Evolutionary conservation across 2,329 filamentous ascomycete species (phyloP).

Genomic region (Cryoendolithus antarcticus): DNA sequence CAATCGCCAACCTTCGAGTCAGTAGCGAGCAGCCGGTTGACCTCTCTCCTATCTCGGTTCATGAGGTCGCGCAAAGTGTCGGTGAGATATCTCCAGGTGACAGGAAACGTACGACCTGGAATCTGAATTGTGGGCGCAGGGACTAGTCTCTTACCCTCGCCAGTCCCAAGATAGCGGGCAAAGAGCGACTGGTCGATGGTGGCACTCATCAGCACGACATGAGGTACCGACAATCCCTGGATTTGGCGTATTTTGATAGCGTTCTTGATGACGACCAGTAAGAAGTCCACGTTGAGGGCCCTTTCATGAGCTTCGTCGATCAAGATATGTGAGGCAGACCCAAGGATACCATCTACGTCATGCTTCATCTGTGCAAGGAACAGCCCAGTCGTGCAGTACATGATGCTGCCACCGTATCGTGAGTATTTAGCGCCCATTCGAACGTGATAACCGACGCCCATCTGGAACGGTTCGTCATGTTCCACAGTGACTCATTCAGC

Average conservation of each 20-base stretch:
- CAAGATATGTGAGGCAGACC: slow-evolving; percentile 46
- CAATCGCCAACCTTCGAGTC: too few relatives aligned
- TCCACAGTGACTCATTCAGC: slow-evolving; percentile 36
- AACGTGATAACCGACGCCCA: slow-evolving; percentile 36
- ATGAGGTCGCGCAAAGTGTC: too few relatives aligned
- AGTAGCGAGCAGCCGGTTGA: too few relatives aligned
- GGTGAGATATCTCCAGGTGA: too few relatives aligned
- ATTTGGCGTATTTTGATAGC: slow-evolving; percentile 52
- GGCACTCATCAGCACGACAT: slow-evolving; percentile 93
- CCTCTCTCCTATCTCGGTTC: too few relatives aligned
- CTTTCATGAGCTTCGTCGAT: slow-evolving; percentile 97
- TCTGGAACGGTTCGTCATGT: slow-evolving; percentile 28
- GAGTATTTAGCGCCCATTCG: slow-evolving; percentile 29
- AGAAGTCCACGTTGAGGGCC: slow-evolving; percentile 88
- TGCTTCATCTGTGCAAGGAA: slow-evolving; percentile 33
- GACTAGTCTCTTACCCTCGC: too few relatives aligned
- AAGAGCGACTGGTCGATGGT: slow-evolving; percentile 80
- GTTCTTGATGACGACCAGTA: slow-evolving; percentile 56
- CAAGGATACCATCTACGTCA: slow-evolving; percentile 26
- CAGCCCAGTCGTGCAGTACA: slow-evolving; percentile 40
- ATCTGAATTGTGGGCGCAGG: too few relatives aligned
- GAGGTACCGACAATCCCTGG: slow-evolving; percentile 35
- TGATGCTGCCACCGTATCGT: slow-evolving; percentile 27
- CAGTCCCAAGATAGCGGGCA: slow-evolving; percentile 52
- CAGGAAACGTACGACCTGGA: too few relatives aligned